These are phyloP conservation scores for Fusarium sp. DNA, from an alignment of 2,329 filamentous ascomycete genomes.

Conservation along the genomic window DNA sequence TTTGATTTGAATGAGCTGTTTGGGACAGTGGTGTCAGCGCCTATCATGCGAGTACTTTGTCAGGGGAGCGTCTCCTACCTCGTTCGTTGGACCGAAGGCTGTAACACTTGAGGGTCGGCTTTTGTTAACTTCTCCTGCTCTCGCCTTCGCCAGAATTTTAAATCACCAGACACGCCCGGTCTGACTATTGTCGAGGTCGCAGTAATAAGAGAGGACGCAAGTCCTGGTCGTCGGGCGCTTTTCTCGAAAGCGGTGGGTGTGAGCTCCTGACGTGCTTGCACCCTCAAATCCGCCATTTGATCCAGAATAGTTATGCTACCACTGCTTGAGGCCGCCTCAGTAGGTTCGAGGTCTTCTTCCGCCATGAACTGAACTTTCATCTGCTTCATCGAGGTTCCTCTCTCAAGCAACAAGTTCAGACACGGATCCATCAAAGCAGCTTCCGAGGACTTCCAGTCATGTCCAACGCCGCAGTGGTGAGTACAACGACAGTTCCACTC, in stretches of 20 bases:
- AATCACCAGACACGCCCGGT: not conserved
- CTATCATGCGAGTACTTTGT: not conserved
- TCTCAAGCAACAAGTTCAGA: not conserved
- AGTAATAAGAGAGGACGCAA: not conserved
- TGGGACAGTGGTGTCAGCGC: not conserved
- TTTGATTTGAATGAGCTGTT: not conserved
- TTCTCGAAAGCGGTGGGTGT: not conserved
- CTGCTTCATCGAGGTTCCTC: not conserved
- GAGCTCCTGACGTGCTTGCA: not conserved
- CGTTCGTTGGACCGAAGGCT: too few relatives aligned
- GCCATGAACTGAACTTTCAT: not conserved
- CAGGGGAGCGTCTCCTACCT: not conserved
- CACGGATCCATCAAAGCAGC: not conserved
- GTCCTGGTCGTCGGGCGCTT: not conserved
- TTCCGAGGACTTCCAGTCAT: not conserved
- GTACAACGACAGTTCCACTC: not conserved
- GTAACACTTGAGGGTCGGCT: too few relatives aligned
- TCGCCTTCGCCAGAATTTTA: not conserved
- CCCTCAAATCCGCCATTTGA: not conserved
- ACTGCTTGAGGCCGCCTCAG: not conserved
- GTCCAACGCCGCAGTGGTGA: not conserved
- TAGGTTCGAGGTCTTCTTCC: not conserved
- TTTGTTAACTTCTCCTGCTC: not conserved
- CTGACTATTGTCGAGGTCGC: not conserved
- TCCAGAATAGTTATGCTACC: not conserved